These are phyloP conservation scores for Aspergillus nanangensis DNA, from an alignment of 495 filamentous ascomycete genomes.

Conservation along the genomic window DNA sequence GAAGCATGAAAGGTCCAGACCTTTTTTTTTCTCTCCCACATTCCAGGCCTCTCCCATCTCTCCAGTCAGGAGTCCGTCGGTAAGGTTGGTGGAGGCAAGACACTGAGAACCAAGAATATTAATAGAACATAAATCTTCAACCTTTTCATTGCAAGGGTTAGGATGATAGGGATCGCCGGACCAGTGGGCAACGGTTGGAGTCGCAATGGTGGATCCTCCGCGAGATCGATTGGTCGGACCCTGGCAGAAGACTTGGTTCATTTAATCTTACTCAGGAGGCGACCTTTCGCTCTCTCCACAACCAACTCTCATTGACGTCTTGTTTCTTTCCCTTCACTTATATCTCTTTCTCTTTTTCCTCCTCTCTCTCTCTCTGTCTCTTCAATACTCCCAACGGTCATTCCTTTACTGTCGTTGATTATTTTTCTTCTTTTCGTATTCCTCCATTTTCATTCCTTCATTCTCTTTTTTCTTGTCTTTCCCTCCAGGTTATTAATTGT, in stretches of 20 bases:
- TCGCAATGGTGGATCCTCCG: background rate
- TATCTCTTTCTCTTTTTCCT: background rate
- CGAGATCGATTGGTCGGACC: background rate
- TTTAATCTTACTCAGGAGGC: slow-evolving; percentile 5
- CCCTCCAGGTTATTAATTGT: slow-evolving; percentile 2
- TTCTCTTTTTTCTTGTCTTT: background rate
- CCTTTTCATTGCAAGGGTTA: no score
- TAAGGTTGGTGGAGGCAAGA: no score
- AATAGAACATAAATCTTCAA: no score
- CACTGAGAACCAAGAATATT: no score
- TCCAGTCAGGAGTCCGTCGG: no score
- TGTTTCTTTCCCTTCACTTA: slow-evolving; percentile 4
- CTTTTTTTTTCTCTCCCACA: no score
- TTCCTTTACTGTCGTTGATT: background rate
- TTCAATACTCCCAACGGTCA: background rate
- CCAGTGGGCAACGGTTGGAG: no score
- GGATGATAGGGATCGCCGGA: no score
- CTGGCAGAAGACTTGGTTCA: no score
- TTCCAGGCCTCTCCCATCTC: no score
- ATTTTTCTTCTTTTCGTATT: background rate
- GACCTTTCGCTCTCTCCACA: slow-evolving; percentile 8
- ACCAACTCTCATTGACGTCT: slow-evolving; percentile 10
- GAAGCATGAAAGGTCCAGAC: no score
- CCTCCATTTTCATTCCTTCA: background rate
- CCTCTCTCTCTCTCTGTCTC: background rate